Evolutionary conservation across 306 rosid genomes (phyloP), one percentile per base, ranked within the genome.

Genomic region (Cucumis melo): DNA sequence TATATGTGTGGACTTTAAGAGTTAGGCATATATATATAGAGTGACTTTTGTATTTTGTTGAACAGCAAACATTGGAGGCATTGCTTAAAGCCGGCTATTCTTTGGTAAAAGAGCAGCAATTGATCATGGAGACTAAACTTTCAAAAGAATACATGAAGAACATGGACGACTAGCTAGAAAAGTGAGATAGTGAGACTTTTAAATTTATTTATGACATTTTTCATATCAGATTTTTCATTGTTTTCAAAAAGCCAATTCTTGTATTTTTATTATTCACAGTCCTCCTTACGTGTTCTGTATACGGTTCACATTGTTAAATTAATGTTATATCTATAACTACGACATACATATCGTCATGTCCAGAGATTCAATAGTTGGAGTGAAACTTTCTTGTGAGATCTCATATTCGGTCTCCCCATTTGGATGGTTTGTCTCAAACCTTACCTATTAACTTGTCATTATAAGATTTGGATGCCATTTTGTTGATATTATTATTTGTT

Each of bases 91-190:
- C 97, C 11, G 96, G 96, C 73, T 78, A 84, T 82, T 90, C 96
- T 77, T 87, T 94, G 53, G 10, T 91, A 83, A 88, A 80, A 80
- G 97, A 94, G 81, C 98, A 94, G 78, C 77, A 87, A 87, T 83
- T 94, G 87, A 71, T 94, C 83, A 90, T 84, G 96, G 96, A 90
- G 86, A 87, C 85, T 67, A 91, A 90, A 81, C 97, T 91, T 79
- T 93, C 97, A 54, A 93, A 91, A 90, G 98, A 88, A 83, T 93
- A 93, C 87, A 88, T 91, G 98, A 93, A 93, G 89, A 91, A 93
- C 87, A 82, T 91, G 46, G 92, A 78, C 60, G 93, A 88, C 81
- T 88, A 84, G 77, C 60, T 29, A 15, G 61, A 73, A 9, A 75
- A 51, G 74, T 78, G 67, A 66, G 73, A 32, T 63, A 3, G 60